These are phyloP conservation scores for Amniculicola lignicola DNA, from an alignment of 495 filamentous ascomycete genomes.

Conservation along the genomic window DNA sequence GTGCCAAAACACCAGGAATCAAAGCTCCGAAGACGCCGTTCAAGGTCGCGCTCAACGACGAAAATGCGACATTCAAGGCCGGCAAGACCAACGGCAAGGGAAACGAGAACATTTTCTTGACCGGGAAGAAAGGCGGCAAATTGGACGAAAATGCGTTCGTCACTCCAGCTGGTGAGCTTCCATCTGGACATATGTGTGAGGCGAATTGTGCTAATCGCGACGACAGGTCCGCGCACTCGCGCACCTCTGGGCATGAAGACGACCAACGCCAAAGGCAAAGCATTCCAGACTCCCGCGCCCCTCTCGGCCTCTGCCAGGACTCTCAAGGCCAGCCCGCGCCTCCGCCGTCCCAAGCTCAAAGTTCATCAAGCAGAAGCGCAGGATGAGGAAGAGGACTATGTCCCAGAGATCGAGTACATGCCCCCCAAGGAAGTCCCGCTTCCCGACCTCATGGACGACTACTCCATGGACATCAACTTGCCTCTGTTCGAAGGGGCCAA, in stretches of 20 bases:
- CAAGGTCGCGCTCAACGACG: slow-evolving; percentile 80
- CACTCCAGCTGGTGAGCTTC: slow-evolving; percentile 73
- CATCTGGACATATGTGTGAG: not conserved
- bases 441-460: slow-evolving; percentile 71
- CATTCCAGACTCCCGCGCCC: slow-evolving; percentile 60
- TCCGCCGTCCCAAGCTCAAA: slow-evolving; percentile 47
- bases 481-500: slow-evolving; percentile 57
- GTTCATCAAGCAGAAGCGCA: slow-evolving; percentile 47
- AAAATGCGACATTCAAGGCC: slow-evolving; percentile 65
- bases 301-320: slow-evolving; percentile 46
- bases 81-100: slow-evolving; percentile 64
- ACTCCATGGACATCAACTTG: slow-evolving; percentile 48
- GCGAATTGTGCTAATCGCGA: slow-evolving; percentile 6
- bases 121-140: slow-evolving; percentile 56
- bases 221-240: slow-evolving; percentile 62
- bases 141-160: slow-evolving; percentile 62
- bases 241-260: slow-evolving; percentile 90
- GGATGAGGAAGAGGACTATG: slow-evolving; percentile 58
- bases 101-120: slow-evolving; percentile 61
- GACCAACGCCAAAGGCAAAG: slow-evolving; percentile 84
- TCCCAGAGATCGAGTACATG: slow-evolving; percentile 73
- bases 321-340: slow-evolving; percentile 52
- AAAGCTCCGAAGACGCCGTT: slow-evolving; percentile 80
- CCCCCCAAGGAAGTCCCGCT: slow-evolving; percentile 62
- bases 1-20: slow-evolving; percentile 75